phyloP scores from a whole-genome alignment of 805 yeast genomes.

The Saccharomycopsis oosterbeekiorum region DNA sequence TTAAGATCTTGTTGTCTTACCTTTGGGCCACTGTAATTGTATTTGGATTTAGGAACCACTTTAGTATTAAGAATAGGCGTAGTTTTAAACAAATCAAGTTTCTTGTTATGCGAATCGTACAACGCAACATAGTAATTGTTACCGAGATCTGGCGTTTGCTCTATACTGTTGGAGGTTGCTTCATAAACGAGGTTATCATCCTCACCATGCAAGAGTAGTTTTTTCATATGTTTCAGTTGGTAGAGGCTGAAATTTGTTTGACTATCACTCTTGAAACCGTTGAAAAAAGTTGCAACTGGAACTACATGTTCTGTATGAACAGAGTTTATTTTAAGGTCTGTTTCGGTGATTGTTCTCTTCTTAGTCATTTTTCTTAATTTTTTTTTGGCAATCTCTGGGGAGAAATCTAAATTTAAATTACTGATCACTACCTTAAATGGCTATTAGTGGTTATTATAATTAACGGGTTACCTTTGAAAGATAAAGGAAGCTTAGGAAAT shows the following conservation, averaged over 20 bases:
- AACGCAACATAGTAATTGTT: constrained; percentile 61
- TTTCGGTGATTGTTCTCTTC: background rate
- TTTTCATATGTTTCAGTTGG: constrained; percentile 32
- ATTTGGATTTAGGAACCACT: constrained; percentile 53
- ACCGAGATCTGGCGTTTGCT: constrained; percentile 21
- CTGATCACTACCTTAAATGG: too few species aligned
- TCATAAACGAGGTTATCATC: constrained; percentile 62
- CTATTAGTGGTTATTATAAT: too few species aligned
- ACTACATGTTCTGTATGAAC: constrained; percentile 31
- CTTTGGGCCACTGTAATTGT: constrained; percentile 49
- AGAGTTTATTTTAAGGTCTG: constrained; percentile 22
- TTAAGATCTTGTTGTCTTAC: constrained; percentile 42
- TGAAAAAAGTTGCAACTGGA: constrained; percentile 66
- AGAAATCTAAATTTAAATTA: background rate
- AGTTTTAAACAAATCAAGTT: constrained; percentile 53
- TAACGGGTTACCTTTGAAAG: too few species aligned
- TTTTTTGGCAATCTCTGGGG: background rate
- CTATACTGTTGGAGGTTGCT: constrained; percentile 37
- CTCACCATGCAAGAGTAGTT: constrained; percentile 60
- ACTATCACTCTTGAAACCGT: constrained; percentile 57
- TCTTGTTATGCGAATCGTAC: constrained; percentile 56
- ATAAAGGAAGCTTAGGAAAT: too few species aligned
- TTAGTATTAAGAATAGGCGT: constrained; percentile 52
- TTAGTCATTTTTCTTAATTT: background rate
- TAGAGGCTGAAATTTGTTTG: constrained; percentile 55